phyloP scores from a whole-genome alignment of 306 rosid species.

The Trifolium dubium region DNA sequence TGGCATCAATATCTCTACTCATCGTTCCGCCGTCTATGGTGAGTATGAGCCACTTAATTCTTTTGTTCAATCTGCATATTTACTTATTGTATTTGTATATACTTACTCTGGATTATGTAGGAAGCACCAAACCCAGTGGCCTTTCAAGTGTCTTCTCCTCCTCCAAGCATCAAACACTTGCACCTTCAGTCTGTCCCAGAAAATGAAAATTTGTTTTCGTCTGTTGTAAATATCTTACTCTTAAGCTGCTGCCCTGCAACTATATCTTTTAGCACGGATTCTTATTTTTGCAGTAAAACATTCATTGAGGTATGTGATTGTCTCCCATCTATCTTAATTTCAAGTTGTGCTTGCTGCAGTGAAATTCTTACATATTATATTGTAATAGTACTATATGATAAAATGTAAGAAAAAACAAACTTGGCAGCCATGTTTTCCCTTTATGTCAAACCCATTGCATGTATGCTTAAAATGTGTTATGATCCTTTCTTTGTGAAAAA shows the following conservation, averaged over 20 bases:
- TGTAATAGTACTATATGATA: not conserved
- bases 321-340: constrained; percentile 1
- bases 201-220: not conserved
- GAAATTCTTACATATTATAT: not conserved
- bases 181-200: not conserved
- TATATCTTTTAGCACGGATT: constrained; percentile 4
- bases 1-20: constrained; percentile 9
- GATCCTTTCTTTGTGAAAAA: no score
- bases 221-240: constrained; percentile 23
- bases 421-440: no score
- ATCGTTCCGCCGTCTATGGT: not conserved
- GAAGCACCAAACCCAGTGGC: not conserved
- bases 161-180: constrained; percentile 37
- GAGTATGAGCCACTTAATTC: constrained; percentile 12
- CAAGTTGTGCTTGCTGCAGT: not conserved
- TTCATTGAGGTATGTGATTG: constrained; percentile 39
- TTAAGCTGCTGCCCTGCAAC: constrained; percentile 30
- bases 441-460: no score
- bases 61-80: not conserved
- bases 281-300: not conserved
- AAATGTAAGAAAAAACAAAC: no score
- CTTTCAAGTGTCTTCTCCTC: constrained; percentile 22
- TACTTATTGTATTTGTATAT: not conserved
- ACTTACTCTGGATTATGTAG: constrained; percentile 26
- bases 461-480: no score